Conservation (phyloP, 2,329 filamentous ascomycete genomes). For the Thelonectria blattea region DNA sequence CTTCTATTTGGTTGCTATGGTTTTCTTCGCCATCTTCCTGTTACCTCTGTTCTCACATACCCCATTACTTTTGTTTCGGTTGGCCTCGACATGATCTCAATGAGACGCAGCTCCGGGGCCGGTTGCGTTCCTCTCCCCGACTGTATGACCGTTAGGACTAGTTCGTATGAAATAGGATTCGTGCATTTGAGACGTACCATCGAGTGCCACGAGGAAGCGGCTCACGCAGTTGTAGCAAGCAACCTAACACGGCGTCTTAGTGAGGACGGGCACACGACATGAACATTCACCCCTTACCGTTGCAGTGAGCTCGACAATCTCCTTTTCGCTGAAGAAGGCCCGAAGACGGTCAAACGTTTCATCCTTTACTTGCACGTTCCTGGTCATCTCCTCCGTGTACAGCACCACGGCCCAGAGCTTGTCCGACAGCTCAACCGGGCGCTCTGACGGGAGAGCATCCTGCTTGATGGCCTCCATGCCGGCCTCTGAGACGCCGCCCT, state of each 20-base stretch:
- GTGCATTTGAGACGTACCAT: conserved; percentile 60
- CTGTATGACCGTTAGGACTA: conserved; percentile 46
- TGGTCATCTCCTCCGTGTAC: conserved; percentile 86
- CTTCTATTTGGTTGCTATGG: conserved; percentile 7
- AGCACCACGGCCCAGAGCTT: conserved; percentile 72
- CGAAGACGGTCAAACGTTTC: conserved; percentile 70
- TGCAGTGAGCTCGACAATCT: conserved; percentile 82
- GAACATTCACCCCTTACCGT: conserved; percentile 56
- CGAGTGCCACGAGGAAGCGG: conserved; percentile 80
- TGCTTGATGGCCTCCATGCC: conserved; percentile 54
- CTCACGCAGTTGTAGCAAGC: conserved; percentile 87
- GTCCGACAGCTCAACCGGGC: conserved; percentile 54
- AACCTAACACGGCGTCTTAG: conserved; percentile 47
- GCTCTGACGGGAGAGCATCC: conserved; percentile 36
- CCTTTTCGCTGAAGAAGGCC: conserved; percentile 67
- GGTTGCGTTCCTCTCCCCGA: conserved; percentile 62
- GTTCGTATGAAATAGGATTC: conserved; percentile 15
- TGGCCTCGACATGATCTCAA: conserved; percentile 29
- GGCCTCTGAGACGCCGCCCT: conserved; percentile 61
- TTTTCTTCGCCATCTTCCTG: conserved; percentile 1
- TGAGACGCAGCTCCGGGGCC: conserved; percentile 53
- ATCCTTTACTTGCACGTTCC: conserved; percentile 71
- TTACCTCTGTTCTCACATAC: conserved; percentile 18
- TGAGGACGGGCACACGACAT: not conserved
- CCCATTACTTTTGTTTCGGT: conserved; percentile 19